These are phyloP conservation scores for Chimonanthus salicifolius DNA, from an alignment of 164 flowering plant species.

Conservation along the genomic window DNA sequence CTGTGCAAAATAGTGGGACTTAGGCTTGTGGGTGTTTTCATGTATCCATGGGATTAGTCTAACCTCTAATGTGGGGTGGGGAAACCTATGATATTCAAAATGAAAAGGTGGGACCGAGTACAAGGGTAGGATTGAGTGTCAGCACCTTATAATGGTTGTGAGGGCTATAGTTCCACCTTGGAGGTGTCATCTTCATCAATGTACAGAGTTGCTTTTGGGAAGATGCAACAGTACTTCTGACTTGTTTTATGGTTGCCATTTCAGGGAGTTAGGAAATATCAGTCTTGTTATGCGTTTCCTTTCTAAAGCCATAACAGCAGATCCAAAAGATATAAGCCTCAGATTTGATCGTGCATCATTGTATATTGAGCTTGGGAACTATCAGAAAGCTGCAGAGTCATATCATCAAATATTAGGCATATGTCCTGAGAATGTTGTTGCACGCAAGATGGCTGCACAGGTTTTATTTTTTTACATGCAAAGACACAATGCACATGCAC, in stretches of 20 bases:
- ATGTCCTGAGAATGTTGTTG: conserved; percentile 55
- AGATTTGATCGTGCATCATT: conserved; percentile 52
- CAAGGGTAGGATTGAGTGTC: not conserved
- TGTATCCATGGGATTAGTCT: not conserved
- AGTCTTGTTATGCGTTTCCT: conserved; percentile 64
- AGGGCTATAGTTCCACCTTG: not conserved
- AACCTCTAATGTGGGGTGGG: not conserved
- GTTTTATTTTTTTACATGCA: conserved; percentile 10
- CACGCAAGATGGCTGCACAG: conserved; percentile 43
- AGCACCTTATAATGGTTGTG: not conserved
- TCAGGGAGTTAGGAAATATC: conserved; percentile 52
- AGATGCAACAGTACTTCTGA: not conserved
- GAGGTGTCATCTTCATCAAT: not conserved
- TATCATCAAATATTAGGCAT: conserved; percentile 54
- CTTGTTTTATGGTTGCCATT: conserved; percentile 3
- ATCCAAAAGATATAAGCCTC: conserved; percentile 54
- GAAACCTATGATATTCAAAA: not conserved
- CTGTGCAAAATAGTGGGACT: no score
- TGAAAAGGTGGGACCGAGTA: not conserved
- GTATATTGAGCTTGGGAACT: conserved; percentile 49
- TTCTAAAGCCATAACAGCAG: conserved; percentile 65
- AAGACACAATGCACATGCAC: no score
- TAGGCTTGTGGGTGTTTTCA: no score
- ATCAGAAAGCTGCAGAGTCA: conserved; percentile 63
- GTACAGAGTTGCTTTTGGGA: not conserved